A percentile compares a stretch with the other conserved stretches of the same genome.
Conservation (phyloP, 2,329 filamentous ascomycete species). For the Bipolaris bicolor region DNA sequence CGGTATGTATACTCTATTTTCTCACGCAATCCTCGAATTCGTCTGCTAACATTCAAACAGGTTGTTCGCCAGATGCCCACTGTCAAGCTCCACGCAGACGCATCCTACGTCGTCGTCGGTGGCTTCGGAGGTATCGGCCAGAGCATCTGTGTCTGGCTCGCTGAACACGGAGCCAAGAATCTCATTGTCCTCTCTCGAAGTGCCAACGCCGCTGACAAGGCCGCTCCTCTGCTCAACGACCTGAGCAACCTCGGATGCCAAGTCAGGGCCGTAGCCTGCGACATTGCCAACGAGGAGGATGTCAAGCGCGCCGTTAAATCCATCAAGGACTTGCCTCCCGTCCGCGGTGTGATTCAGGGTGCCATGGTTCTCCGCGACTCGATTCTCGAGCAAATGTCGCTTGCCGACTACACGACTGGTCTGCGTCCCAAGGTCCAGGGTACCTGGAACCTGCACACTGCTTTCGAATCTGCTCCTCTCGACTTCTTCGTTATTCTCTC, state of each 20-base stretch:
- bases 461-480: constrained; percentile 4
- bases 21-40: not conserved
- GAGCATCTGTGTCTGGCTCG: constrained; percentile 25
- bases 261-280: constrained; percentile 10
- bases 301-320: constrained; percentile 22
- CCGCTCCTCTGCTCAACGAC: constrained; percentile 9
- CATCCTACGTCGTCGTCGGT: constrained; percentile 29
- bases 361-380: constrained; percentile 22
- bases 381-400: constrained; percentile 22
- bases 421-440: constrained; percentile 26
- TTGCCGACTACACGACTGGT: constrained; percentile 16
- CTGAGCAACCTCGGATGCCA: constrained; percentile 15
- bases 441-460: constrained; percentile 32
- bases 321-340: not conserved
- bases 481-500: constrained; percentile 40
- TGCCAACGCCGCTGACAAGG: constrained; percentile 6
- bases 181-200: constrained; percentile 24
- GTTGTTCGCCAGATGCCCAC: constrained; percentile 49
- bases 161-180: constrained; percentile 21
- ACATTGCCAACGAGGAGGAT: constrained; percentile 12
- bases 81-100: constrained; percentile 4
- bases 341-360: constrained; percentile 2
- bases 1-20: not conserved
- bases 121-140: constrained; percentile 31
- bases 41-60: constrained; percentile 27